Evolutionary conservation across 2,329 filamentous ascomycete genomes (phyloP).

Genomic region (Neopestalotiopsis clavispora): DNA sequence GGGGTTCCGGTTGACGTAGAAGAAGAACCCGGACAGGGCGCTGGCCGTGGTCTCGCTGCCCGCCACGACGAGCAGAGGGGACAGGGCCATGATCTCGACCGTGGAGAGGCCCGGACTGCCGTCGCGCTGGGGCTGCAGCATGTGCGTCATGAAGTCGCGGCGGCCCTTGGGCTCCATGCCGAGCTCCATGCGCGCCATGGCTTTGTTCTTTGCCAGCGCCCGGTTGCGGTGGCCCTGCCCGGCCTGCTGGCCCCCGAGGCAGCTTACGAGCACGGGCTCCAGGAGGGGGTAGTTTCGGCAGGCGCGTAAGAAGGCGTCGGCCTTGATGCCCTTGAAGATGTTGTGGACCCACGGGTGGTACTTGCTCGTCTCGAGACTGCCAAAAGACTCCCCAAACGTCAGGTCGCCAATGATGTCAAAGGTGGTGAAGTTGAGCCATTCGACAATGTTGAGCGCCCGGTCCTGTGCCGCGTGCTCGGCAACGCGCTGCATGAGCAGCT

Average conservation of each 20-base stretch:
- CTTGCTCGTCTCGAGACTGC: conserved; percentile 12
- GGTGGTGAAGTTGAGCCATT: conserved; percentile 14
- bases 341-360: conserved; percentile 24
- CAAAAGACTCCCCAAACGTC: conserved; percentile 16
- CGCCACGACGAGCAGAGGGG: conserved; percentile 16
- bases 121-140: conserved; percentile 7
- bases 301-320: conserved; percentile 6
- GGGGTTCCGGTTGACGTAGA: conserved; percentile 6
- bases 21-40: conserved; percentile 16
- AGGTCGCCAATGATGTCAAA: conserved; percentile 14
- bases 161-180: conserved; percentile 4
- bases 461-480: conserved; percentile 27
- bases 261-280: background rate
- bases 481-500: conserved; percentile 35
- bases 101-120: background rate
- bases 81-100: conserved; percentile 18
- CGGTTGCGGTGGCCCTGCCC: background rate
- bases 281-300: conserved; percentile 6
- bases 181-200: background rate
- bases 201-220: background rate
- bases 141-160: conserved; percentile 10
- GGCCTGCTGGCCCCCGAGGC: background rate
- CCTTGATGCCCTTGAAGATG: conserved; percentile 9
- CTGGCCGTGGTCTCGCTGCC: conserved; percentile 20
- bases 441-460: conserved; percentile 21